Percentiles rank a stretch among this genome's conserved stretches.
phyloP scores from a whole-genome alignment of 2,329 filamentous ascomycete genomes.

The Fusarium guadeloupense region DNA sequence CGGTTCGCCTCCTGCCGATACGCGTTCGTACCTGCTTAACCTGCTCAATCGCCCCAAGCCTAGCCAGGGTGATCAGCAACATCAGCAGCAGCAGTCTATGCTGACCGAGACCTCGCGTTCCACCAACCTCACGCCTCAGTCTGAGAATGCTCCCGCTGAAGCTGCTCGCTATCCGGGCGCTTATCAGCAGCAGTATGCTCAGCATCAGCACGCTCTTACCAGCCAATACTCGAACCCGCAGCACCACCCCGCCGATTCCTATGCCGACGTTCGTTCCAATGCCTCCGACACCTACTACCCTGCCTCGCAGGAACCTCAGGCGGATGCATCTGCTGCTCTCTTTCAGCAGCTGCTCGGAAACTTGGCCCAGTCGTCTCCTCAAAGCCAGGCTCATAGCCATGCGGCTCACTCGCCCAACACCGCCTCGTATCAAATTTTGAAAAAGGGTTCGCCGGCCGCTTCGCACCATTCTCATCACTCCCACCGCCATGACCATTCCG shows the following conservation, averaged over 20 bases:
- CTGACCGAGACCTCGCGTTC: constrained; percentile 55
- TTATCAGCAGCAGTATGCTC: constrained; percentile 43
- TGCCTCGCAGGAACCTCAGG: constrained; percentile 50
- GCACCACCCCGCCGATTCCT: constrained; percentile 42
- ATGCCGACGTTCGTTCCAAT: constrained; percentile 37
- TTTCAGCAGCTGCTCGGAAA: constrained; percentile 53
- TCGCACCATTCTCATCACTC: constrained; percentile 52
- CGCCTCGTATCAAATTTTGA: constrained; percentile 58
- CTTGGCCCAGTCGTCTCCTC: constrained; percentile 52
- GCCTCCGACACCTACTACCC: constrained; percentile 42
- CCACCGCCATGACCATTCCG: constrained; percentile 49
- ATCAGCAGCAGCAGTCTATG: constrained; percentile 52
- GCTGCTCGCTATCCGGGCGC: constrained; percentile 43
- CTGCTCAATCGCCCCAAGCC: constrained; percentile 83
- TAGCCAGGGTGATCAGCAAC: constrained; percentile 62
- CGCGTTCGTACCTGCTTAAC: constrained; percentile 86
- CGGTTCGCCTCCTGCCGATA: constrained; percentile 69
- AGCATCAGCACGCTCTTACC: constrained; percentile 40
- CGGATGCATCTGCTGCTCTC: constrained; percentile 48
- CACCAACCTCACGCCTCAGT: constrained; percentile 57
- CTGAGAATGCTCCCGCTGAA: constrained; percentile 46
- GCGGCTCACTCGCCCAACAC: constrained; percentile 38
- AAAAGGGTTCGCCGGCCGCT: constrained; percentile 58
- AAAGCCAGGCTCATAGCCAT: constrained; percentile 52
- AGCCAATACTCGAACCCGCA: constrained; percentile 37